Evolutionary conservation across 495 filamentous ascomycete genomes (phyloP).

Genomic region (Cenococcum geophilum): DNA sequence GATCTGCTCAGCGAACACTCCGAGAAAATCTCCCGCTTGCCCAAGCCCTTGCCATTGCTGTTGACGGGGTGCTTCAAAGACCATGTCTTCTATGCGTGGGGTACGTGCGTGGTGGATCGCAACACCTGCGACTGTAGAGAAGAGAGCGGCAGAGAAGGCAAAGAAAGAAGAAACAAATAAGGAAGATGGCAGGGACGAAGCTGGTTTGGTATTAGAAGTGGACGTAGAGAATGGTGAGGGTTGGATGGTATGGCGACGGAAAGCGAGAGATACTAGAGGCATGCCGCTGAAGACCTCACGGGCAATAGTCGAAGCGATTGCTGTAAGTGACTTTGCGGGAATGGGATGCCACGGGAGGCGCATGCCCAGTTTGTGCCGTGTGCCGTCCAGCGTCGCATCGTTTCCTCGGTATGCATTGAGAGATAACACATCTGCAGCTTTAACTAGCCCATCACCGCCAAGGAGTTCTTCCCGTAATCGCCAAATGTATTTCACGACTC

Average conservation of each 20-base stretch:
- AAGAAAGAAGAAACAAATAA: conserved; percentile 13
- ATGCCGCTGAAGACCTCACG: conserved; percentile 8
- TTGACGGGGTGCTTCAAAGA: conserved; percentile 23
- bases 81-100: conserved; percentile 19
- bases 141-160: conserved; percentile 6
- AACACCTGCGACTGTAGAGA: conserved; percentile 14
- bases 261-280: conserved; percentile 9
- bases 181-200: conserved; percentile 23
- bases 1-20: background rate
- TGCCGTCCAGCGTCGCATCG: background rate
- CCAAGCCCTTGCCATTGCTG: conserved; percentile 9
- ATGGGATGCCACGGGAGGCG: conserved; percentile 17
- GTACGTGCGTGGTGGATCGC: conserved; percentile 17
- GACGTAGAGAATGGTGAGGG: background rate
- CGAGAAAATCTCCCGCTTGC: conserved; percentile 17
- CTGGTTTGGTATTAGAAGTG: background rate
- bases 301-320: background rate
- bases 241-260: background rate
- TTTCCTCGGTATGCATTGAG: conserved; percentile 3
- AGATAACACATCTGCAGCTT: conserved; percentile 17
- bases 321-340: background rate
- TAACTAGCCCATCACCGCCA: conserved; percentile 12
- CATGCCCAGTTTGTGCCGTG: background rate
- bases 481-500: conserved; percentile 46
- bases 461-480: conserved; percentile 25